Evolutionary conservation across 2,329 filamentous ascomycete species (phyloP).

Genomic region (Colletotrichum paranaense): DNA sequence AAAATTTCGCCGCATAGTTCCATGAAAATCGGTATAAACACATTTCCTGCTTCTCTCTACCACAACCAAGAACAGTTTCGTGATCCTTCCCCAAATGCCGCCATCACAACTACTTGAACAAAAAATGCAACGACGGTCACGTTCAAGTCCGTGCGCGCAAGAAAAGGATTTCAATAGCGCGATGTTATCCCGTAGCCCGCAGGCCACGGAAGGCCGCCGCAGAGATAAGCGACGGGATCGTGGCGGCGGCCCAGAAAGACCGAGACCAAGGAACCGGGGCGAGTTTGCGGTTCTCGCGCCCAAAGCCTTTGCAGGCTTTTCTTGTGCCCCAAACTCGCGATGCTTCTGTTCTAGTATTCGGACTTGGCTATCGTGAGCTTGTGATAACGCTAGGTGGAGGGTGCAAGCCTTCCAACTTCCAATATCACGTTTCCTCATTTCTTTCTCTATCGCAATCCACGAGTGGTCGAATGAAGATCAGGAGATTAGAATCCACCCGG

Average conservation of each 20-base stretch:
- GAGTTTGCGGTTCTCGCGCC: not conserved
- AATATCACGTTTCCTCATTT: not conserved
- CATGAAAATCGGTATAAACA: not conserved
- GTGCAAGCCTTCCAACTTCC: not conserved
- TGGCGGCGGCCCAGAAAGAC: not conserved
- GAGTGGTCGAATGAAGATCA: not conserved
- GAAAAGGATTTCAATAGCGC: no score
- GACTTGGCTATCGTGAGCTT: not conserved
- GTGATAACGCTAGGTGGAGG: not conserved
- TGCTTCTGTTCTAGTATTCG: not conserved
- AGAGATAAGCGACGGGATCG: slow-evolving; percentile 25
- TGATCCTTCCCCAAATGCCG: not conserved
- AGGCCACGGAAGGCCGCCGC: not conserved
- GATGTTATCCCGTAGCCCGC: no score
- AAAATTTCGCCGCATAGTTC: not conserved
- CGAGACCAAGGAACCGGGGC: not conserved
- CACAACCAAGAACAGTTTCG: not conserved
- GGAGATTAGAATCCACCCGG: not conserved
- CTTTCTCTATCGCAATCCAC: not conserved
- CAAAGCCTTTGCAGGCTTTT: not conserved
- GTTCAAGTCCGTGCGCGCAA: no score
- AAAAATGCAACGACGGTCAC: no score
- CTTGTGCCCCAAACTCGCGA: not conserved
- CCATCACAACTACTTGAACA: not conserved
- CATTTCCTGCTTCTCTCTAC: not conserved